These are phyloP conservation scores for Kodamaea alishanica DNA, from an alignment of 1,139 yeast genomes.

Conservation along the genomic window DNA sequence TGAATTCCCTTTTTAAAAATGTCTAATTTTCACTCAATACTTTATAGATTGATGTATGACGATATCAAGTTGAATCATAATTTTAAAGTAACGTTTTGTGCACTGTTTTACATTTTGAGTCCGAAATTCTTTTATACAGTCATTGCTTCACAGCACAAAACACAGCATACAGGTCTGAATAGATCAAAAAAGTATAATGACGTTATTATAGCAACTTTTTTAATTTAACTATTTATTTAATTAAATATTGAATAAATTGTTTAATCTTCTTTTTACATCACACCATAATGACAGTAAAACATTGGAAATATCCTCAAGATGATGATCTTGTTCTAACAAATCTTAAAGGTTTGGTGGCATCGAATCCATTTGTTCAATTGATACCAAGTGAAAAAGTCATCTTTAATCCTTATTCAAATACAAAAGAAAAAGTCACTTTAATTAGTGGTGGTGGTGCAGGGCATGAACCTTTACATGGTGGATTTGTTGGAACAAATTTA, in stretches of 20 bases:
- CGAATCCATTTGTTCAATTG: slow-evolving; percentile 62
- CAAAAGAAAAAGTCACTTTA: slow-evolving; percentile 56
- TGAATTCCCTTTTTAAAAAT: no score
- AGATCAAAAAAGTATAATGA: no score
- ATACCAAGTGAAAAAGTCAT: slow-evolving; percentile 70
- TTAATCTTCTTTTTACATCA: neutral
- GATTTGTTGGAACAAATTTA: slow-evolving; percentile 80
- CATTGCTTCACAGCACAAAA: no score
- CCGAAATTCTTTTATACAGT: no score
- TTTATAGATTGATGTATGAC: no score
- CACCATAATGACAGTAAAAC: slow-evolving; percentile 30
- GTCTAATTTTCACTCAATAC: no score
- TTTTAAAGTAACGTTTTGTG: no score
- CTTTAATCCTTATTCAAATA: slow-evolving; percentile 38
- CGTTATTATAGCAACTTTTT: no score
- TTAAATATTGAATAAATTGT: neutral
- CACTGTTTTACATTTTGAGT: no score
- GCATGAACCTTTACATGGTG: slow-evolving; percentile 92
- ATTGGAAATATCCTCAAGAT: slow-evolving; percentile 45
- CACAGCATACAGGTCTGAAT: no score
- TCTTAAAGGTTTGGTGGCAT: slow-evolving; percentile 62
- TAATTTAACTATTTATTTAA: no score
- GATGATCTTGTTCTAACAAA: slow-evolving; percentile 64
- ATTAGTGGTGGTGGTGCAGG: slow-evolving; percentile 95
- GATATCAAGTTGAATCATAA: no score